Evolutionary conservation across 331 rosid genomes (phyloP).

Genomic region (Malus hybrid): DNA sequence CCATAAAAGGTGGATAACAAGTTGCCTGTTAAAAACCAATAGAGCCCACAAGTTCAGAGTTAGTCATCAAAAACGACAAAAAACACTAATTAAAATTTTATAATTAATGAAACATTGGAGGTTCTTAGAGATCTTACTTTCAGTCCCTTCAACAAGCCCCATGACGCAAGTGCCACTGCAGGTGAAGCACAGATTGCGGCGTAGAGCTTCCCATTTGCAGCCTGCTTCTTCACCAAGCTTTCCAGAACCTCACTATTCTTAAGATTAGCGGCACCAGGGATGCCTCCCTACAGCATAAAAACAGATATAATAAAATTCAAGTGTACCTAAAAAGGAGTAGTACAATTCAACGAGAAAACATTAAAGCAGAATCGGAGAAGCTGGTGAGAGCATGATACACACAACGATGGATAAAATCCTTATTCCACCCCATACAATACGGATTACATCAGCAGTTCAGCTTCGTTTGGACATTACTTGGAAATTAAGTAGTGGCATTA

Average conservation of each 20-base stretch:
- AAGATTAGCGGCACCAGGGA: slow-evolving; percentile 64
- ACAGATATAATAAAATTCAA: neutral
- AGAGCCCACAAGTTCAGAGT: neutral
- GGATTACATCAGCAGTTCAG: neutral
- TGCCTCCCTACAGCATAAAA: slow-evolving; percentile 62
- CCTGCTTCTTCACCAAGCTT: slow-evolving; percentile 59
- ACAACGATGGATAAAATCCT: neutral
- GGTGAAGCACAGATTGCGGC: slow-evolving; percentile 95
- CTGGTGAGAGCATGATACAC: neutral
- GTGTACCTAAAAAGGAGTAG: neutral
- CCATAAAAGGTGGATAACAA: slow-evolving; percentile 71
- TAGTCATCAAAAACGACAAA: neutral
- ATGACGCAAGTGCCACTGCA: slow-evolving; percentile 73
- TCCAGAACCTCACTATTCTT: slow-evolving; percentile 46
- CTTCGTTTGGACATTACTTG: neutral
- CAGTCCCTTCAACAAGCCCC: slow-evolving; percentile 87
- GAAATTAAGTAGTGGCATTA: neutral
- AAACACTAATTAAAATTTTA: neutral
- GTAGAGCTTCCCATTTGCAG: slow-evolving; percentile 60
- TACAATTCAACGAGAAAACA: neutral
- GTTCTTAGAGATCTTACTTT: slow-evolving; percentile 39
- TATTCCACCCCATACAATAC: neutral
- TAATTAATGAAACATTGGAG: neutral
- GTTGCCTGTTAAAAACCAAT: slow-evolving; percentile 58
- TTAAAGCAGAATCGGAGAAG: neutral